These are phyloP conservation scores for Cladobotryum mycophilum DNA, from an alignment of 2,329 filamentous ascomycete genomes.

Conservation along the genomic window DNA sequence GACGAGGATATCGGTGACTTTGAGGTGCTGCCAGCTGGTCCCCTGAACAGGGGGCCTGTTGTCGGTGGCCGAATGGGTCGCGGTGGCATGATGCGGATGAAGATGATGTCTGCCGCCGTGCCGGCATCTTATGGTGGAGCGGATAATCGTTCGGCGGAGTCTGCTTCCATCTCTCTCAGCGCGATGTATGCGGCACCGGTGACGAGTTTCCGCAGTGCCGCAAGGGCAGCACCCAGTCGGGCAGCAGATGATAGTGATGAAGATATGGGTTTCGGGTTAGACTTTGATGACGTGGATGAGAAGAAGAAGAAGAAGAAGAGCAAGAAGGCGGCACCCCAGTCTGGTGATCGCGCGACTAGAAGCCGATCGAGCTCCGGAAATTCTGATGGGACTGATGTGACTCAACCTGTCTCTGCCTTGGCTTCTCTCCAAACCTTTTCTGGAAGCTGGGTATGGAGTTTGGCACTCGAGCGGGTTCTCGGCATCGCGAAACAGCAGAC, in stretches of 20 bases:
- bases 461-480: constrained; percentile 22
- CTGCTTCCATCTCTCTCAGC: no score
- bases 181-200: no score
- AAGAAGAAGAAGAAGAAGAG: neutral
- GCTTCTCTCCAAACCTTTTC: constrained; percentile 44
- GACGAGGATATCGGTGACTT: neutral
- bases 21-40: neutral
- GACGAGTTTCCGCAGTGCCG: no score
- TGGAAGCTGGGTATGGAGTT: constrained; percentile 26
- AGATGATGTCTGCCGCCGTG: neutral
- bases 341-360: neutral
- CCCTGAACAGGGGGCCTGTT: no score
- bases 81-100: neutral
- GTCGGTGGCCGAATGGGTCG: no score
- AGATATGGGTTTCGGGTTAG: no score
- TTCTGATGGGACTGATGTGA: neutral
- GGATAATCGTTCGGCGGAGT: no score
- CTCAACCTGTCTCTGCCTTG: constrained; percentile 23
- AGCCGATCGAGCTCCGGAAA: neutral
- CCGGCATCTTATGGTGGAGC: no score
- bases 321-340: neutral
- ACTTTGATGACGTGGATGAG: neutral
- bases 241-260: no score
- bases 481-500: constrained; percentile 14
- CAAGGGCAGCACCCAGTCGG: no score